Base-by-base conservation (phyloP, 2,329 filamentous ascomycete species). In the Parastagonospora avenae region DNA sequence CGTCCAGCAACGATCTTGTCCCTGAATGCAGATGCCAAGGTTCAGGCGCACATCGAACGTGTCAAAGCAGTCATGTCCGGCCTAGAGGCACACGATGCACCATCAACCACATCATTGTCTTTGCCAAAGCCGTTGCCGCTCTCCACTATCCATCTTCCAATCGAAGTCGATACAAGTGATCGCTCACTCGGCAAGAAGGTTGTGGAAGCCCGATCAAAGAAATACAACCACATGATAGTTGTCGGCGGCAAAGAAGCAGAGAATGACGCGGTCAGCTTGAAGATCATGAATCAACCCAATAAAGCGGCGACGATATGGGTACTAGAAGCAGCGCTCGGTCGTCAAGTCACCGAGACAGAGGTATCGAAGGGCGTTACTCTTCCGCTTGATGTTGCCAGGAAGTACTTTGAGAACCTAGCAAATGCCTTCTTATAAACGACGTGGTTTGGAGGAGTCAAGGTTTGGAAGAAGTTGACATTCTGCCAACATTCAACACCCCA, bases 1-100 rank as follows among this genome's bases (percentile, higher is more conserved):
- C 84, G 86, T 5, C 92, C 94, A 67, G 87, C 85, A 36, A 84
- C 88, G 39, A 82, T 96, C 48, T 74, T 94, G 29, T 89, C 89
- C 0, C 81, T 93, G 46, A 91, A 89, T 63, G 80, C 86, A 42
- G 81, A 79, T 4, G 74, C 78, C 3, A 75, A 79, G 1, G 79
- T 87, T 1, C 52, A 87, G 8, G 71, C 71, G 1, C 83, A 73
- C 32, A 76, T 78, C 40, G 70, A 76, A n/a, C 72, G 76, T 35
- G 74, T 75, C 16, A 64, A 71, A 40, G 58, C 66, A 12, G 57
- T 66, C 1, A 54, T 74, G 10, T 66, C 68, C 24, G 68, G 71
- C 24, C 36, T 72, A 8, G 55, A 54, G 15, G 38, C 48, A 19
- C 51, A 48, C 27, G 30, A 64, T 67, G 37, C 43, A 28, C 46